Evolutionary conservation across 2,329 filamentous ascomycete genomes (phyloP), one percentile per base, ranked within the genome.

Genomic region (Phialocephala sp.): DNA sequence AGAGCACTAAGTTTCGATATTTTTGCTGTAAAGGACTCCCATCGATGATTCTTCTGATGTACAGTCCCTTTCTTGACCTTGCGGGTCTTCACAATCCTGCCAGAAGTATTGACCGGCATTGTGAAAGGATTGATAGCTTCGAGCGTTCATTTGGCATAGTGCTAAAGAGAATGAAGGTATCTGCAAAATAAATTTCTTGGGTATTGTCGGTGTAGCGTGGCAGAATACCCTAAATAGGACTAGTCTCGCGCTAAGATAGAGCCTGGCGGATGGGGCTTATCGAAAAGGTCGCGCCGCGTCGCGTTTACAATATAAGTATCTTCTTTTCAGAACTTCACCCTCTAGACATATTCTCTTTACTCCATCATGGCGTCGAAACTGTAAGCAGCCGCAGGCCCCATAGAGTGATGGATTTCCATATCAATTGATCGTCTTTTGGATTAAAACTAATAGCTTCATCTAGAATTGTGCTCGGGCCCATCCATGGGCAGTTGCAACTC

Each of bases 21-120:
- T 78, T 96, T 95, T 76, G 90, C 87, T 66, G 90, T 92, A 80
- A 98, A 98, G 68, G 92, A 90, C 80, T 97, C 91, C 87, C 93
- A 98, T 77, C 92, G 87, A 80, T 97, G 92, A 60, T 92, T 91
- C 76, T 92, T 94, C 68, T 90, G 89, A 72, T 93, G 91, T 59
- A 84, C 83, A 32, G 92, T 96, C 70, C 85, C 85, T 68, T 85
- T 85, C 76, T 91, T 93, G 69, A 84, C 84, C 80, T 90, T 92
- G 72, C 84, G 85, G 78, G 86, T 84, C 83, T 91, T 91, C 74
- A 84, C 81, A 75, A 91, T 90, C 76, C 87, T 86, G 71, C 89
- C 88, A 65, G 89, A 88, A 47, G 84, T 84, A 74, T 85, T 85
- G 73, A 83, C 81, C 73, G 85, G 83, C 87, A 89, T 89, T 68